These are phyloP conservation scores for Boletus subcaerulescens DNA, from an alignment of 768 basidiomycete species.

Conservation along the genomic window DNA sequence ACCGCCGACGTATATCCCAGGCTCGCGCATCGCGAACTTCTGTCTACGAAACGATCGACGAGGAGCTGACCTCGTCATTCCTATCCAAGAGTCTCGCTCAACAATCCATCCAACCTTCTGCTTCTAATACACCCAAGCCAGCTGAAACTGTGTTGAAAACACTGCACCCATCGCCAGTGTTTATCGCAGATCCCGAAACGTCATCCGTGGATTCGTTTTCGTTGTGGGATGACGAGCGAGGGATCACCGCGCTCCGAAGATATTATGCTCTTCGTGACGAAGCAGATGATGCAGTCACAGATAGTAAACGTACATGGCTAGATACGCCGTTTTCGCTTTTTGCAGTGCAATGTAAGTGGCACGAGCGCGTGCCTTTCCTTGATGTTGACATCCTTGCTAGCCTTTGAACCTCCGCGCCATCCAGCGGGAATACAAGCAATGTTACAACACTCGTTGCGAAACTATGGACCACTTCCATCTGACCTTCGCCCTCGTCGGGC, in stretches of 20 bases:
- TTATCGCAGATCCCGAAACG: slow-evolving; percentile 56
- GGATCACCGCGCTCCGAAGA: slow-evolving; percentile 58
- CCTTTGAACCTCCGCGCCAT: slow-evolving; percentile 67
- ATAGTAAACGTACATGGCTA: slow-evolving; percentile 62
- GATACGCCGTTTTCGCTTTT: slow-evolving; percentile 77
- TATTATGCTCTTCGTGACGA: slow-evolving; percentile 71
- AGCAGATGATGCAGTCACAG: slow-evolving; percentile 59
- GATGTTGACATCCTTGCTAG: slow-evolving; percentile 34
- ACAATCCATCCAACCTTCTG: slow-evolving; percentile 9
- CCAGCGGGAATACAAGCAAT: slow-evolving; percentile 69
- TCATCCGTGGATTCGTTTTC: slow-evolving; percentile 44
- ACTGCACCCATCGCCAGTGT: slow-evolving; percentile 40
- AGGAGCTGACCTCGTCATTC: slow-evolving; percentile 48
- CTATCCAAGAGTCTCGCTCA: slow-evolving; percentile 29
- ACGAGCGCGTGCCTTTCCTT: background rate
- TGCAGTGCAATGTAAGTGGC: slow-evolving; percentile 63
- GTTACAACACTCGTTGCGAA: slow-evolving; percentile 68
- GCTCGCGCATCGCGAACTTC: slow-evolving; percentile 62
- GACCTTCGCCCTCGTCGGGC: slow-evolving; percentile 61
- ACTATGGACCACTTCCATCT: slow-evolving; percentile 68
- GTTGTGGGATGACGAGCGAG: slow-evolving; percentile 68
- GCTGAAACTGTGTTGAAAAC: slow-evolving; percentile 18
- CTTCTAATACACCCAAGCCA: slow-evolving; percentile 30
- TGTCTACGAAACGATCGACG: slow-evolving; percentile 78
- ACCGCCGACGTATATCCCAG: slow-evolving; percentile 67